Base-by-base conservation (phyloP, 805 yeast genomes). In the Tetrapisispora taiwanensis region DNA sequence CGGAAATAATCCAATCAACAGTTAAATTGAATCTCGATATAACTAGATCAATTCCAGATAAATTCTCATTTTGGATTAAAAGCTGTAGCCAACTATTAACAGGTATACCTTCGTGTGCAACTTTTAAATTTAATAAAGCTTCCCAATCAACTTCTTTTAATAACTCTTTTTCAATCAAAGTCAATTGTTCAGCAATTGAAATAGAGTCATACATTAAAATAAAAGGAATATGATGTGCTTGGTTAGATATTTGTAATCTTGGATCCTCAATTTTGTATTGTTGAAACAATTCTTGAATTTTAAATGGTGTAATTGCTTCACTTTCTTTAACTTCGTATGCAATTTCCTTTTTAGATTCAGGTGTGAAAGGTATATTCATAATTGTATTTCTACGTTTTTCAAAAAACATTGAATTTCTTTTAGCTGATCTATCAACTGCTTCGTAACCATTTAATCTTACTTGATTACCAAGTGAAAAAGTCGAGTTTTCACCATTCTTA, bases 1-100 rank as follows among this genome's bases (percentile, higher is more conserved):
- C 96, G 0, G 95, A 85, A 30, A 85, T 78, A 34, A 89, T 79
- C 97, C 97, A 90, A 54, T 85, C 86, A 7, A 85, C 89, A 68
- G 85, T 80, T 47, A 90, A 67, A 58, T 90, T 89, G 70, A 89
- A 92, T 48, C 98, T 70, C 0, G 94, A 74, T 33, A 87, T 79
- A 12, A 86, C 87, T 39, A 90, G 66, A 49, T 85, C 86, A 31
- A 88, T 79, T 0, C 97, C 96, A n/a, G 80, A 75, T 18, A 70
- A 63, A 28, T 66, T 59, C 52, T 68, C 67, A 52, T 76, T 74
- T 59, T 78, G 76, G 19, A 79, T 74, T 44, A 89, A 68, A 30
- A 85, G 71, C 49, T 78, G 82, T 24, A 88, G 66, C 98, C 98
- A 92, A 54, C 92, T 84, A 50, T 78, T 79, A 19, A 79, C 80